phyloP scores from a whole-genome alignment of 139 green algal genomes.

The Chlamydomonas sp. region DNA sequence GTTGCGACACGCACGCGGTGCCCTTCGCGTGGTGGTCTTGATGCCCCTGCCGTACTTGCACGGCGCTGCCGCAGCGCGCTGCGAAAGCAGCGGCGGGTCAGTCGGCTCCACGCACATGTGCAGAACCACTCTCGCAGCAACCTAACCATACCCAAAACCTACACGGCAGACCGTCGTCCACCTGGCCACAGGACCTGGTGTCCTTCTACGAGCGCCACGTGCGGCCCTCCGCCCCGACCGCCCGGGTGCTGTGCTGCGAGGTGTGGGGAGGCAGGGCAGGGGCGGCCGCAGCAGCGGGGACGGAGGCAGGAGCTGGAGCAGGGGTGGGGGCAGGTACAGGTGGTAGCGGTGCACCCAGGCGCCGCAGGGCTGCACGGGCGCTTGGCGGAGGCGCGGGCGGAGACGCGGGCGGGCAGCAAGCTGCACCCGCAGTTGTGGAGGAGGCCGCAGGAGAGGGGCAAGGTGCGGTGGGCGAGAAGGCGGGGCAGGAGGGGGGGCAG shows the following conservation, averaged over 20 bases:
- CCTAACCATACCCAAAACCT: too few relatives aligned
- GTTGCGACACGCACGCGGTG: neutral
- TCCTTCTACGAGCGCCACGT: conserved; percentile 44
- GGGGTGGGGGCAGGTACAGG: too few relatives aligned
- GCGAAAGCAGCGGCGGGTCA: too few relatives aligned
- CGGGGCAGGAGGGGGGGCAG: too few relatives aligned
- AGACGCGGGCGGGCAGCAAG: too few relatives aligned
- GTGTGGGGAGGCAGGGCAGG: conserved; percentile 2
- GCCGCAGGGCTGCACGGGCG: too few relatives aligned
- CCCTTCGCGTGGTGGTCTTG: neutral
- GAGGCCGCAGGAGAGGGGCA: neutral
- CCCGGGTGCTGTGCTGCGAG: conserved; percentile 28
- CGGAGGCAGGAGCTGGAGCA: neutral
- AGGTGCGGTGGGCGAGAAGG: neutral
- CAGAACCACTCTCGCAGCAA: neutral
- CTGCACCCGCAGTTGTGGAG: too few relatives aligned
- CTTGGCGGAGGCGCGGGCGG: too few relatives aligned
- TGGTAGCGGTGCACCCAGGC: too few relatives aligned
- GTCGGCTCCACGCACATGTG: neutral
- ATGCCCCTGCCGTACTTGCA: neutral
- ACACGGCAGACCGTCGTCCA: neutral
- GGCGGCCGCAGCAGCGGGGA: neutral
- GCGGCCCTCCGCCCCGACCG: neutral
- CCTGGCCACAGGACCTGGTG: conserved; percentile 35
- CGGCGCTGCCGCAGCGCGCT: neutral